Percentiles rank a stretch among this genome's conserved stretches.
These are phyloP conservation scores for Rhynchospora breviuscula DNA, from an alignment of 176 grass and related monocot species.

Conservation along the genomic window DNA sequence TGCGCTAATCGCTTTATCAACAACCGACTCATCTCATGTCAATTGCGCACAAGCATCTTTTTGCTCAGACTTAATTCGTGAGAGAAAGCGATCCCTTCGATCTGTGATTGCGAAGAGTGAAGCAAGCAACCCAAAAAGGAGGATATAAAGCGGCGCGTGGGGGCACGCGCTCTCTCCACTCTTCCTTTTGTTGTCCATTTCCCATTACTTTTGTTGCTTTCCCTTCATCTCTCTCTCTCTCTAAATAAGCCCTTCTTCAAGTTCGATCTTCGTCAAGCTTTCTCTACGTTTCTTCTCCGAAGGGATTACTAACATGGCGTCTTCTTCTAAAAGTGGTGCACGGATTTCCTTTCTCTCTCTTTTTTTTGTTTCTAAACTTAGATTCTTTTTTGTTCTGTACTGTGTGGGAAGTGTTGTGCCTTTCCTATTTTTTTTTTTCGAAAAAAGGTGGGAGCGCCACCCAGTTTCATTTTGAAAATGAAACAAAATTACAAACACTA, in stretches of 20 bases:
- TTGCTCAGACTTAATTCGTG: not conserved
- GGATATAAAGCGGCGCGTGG: not conserved
- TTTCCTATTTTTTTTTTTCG: constrained; percentile 25
- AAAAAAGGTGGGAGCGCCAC: too few relatives aligned
- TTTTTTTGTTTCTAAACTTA: not conserved
- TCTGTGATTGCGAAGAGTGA: not conserved
- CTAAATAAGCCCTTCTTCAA: not conserved
- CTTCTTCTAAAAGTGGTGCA: constrained; percentile 4
- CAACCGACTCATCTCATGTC: not conserved
- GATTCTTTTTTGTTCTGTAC: not conserved
- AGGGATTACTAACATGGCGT: not conserved
- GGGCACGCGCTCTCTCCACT: not conserved
- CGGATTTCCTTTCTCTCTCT: not conserved
- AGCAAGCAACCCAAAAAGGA: not conserved
- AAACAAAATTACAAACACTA: too few relatives aligned
- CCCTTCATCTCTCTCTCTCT: not conserved
- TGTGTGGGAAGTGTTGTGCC: not conserved
- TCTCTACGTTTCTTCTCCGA: not conserved
- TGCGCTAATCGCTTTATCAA: not conserved
- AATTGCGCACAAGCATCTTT: not conserved
- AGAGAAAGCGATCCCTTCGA: not conserved
- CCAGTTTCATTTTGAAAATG: too few relatives aligned
- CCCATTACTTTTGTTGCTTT: not conserved
- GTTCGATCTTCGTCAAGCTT: not conserved
- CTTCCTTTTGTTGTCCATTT: not conserved